Percentiles rank a stretch among this genome's conserved stretches.
Evolutionary conservation across 345 rosid genomes (phyloP).

Genomic region (Litchi chinensis): DNA sequence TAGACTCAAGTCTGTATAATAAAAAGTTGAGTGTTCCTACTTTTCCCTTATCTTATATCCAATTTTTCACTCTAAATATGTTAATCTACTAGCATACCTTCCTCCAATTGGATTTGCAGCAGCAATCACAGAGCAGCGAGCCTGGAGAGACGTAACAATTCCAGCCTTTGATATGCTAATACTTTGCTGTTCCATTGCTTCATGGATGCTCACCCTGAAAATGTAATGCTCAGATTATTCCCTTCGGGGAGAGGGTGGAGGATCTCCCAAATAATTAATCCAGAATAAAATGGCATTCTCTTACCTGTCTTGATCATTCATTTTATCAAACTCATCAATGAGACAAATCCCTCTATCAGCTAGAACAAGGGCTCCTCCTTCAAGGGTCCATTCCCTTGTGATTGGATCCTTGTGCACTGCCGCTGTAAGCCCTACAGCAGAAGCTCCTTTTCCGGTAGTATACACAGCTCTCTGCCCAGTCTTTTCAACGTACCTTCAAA

Average conservation of each 20-base stretch:
- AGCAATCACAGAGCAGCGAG: conserved; percentile 97
- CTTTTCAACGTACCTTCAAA: conserved; percentile 85
- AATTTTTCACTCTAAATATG: not conserved
- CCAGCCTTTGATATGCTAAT: conserved; percentile 99
- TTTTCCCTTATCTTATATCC: not conserved
- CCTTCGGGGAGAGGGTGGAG: not conserved
- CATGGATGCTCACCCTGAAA: conserved; percentile 95
- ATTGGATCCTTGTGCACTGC: conserved; percentile 99
- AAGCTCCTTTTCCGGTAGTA: conserved; percentile 99
- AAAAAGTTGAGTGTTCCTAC: not conserved
- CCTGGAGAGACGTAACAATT: conserved; percentile 97
- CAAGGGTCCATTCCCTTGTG: conserved; percentile 99
- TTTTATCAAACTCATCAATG: conserved; percentile 98
- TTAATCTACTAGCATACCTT: conserved; percentile 50
- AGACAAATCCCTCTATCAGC: conserved; percentile 97
- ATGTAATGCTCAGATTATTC: not conserved
- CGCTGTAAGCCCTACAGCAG: conserved; percentile 97
- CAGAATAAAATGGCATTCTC: conserved; percentile 12
- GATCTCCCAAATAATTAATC: not conserved
- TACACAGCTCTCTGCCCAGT: conserved; percentile 99
- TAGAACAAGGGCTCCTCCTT: conserved; percentile 99
- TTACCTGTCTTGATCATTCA: conserved; percentile 99
- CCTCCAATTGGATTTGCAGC: conserved; percentile 98
- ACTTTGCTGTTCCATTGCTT: conserved; percentile 99
- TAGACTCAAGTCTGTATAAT: not conserved